These are phyloP conservation scores for Podospora didyma DNA, from an alignment of 495 filamentous ascomycete genomes.

Conservation along the genomic window DNA sequence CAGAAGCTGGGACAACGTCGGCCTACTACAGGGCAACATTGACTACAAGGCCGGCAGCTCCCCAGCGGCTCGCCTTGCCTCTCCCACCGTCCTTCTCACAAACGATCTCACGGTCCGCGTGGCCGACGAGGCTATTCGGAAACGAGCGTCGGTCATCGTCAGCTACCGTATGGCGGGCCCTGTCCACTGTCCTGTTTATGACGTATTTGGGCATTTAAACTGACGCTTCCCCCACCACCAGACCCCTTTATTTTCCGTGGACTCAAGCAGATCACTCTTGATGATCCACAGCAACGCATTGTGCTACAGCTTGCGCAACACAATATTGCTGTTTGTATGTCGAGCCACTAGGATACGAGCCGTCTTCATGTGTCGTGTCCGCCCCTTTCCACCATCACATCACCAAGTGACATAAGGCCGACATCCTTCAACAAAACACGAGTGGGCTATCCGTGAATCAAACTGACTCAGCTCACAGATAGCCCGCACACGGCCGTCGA, in stretches of 20 bases:
- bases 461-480: slow-evolving; percentile 33
- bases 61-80: not conserved
- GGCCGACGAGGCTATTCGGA: slow-evolving; percentile 83
- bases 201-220: not conserved
- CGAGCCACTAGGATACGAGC: too few species aligned
- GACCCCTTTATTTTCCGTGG: slow-evolving; percentile 95
- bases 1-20: slow-evolving; percentile 84
- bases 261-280: slow-evolving; percentile 79
- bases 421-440: too few species aligned
- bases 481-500: slow-evolving; percentile 93
- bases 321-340: slow-evolving; percentile 77
- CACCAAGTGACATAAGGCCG: too few species aligned
- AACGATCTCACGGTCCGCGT: slow-evolving; percentile 88
- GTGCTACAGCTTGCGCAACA: slow-evolving; percentile 78
- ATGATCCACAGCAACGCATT: slow-evolving; percentile 79
- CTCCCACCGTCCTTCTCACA: slow-evolving; percentile 64
- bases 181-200: not conserved
- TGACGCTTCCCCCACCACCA: slow-evolving; percentile 28
- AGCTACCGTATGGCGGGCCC: slow-evolving; percentile 66
- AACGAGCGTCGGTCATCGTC: slow-evolving; percentile 72
- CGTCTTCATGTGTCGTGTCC: too few species aligned
- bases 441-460: too few species aligned
- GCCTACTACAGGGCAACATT: slow-evolving; percentile 35
- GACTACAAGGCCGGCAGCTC: slow-evolving; percentile 2
- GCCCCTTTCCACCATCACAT: too few species aligned